phyloP scores from a whole-genome alignment of 345 rosid species.

The Sonneratia alba region DNA sequence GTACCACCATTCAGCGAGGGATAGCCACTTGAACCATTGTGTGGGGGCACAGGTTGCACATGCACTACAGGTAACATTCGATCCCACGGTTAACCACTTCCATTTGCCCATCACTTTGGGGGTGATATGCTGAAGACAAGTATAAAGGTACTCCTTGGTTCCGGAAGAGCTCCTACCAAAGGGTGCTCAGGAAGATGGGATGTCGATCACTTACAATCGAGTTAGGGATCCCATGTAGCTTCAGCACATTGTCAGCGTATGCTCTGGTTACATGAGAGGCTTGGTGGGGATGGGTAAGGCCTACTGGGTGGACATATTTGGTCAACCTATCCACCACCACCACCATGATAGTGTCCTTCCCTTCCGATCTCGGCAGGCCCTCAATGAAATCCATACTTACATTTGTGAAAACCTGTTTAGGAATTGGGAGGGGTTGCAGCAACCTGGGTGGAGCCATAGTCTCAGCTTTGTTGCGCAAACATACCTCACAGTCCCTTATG shows the following conservation, averaged over 20 bases:
- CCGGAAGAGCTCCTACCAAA: no score
- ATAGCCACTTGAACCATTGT: no score
- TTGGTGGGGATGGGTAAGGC: neutral
- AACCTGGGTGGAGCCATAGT: no score
- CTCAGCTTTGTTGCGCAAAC: no score
- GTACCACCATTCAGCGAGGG: no score
- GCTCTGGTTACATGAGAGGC: neutral
- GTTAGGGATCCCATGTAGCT: neutral
- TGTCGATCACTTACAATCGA: neutral
- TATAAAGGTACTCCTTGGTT: no score
- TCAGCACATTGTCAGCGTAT: neutral
- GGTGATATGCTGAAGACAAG: neutral
- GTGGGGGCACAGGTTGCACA: no score
- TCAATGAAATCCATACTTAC: slow-evolving; percentile 4
- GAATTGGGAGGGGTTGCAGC: neutral
- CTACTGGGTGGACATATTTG: slow-evolving; percentile 9
- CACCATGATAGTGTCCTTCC: neutral
- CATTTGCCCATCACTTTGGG: no score
- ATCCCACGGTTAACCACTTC: no score
- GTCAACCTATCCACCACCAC: slow-evolving; percentile 6
- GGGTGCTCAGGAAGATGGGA: neutral
- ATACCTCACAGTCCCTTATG: no score
- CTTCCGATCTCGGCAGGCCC: neutral
- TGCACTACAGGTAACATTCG: no score
- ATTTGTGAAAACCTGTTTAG: neutral